A percentile compares a stretch with the other conserved stretches of the same genome.
These are phyloP conservation scores for Sophora flavescens DNA, from an alignment of 306 rosid species.

Conservation along the genomic window DNA sequence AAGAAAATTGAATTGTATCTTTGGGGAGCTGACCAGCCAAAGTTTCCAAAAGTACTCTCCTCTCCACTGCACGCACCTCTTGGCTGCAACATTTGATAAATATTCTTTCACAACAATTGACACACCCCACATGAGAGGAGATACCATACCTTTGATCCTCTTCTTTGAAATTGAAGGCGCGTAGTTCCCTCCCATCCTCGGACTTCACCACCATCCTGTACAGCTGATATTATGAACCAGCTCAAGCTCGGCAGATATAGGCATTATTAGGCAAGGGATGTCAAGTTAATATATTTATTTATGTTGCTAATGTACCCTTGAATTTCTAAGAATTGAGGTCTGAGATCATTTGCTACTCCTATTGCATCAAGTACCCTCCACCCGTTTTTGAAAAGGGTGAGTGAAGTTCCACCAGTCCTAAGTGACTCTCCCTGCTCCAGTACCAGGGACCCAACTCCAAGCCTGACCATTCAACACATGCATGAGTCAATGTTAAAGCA, in stretches of 20 bases:
- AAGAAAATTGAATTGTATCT: conserved; percentile 68
- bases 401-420: conserved; percentile 79
- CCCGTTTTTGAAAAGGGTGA: conserved; percentile 89
- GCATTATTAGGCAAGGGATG: neutral
- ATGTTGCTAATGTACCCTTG: conserved; percentile 63
- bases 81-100: conserved; percentile 67
- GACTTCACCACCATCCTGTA: conserved; percentile 91
- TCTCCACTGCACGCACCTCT: conserved; percentile 93
- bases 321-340: conserved; percentile 76
- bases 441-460: conserved; percentile 68
- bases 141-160: conserved; percentile 74
- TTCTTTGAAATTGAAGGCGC: conserved; percentile 79
- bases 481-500: no score
- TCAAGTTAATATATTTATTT: neutral
- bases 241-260: conserved; percentile 53
- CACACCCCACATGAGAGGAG: neutral
- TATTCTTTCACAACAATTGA: neutral
- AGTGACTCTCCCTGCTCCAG: conserved; percentile 52
- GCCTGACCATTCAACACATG: conserved; percentile 51
- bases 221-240: conserved; percentile 66
- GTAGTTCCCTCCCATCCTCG: conserved; percentile 77
- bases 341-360: conserved; percentile 82
- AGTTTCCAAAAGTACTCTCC: conserved; percentile 84
- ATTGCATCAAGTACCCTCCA: conserved; percentile 92
- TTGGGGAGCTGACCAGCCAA: conserved; percentile 69